Base-by-base conservation (phyloP, 768 basidiomycete genomes). In the Mycena belliarum region DNA sequence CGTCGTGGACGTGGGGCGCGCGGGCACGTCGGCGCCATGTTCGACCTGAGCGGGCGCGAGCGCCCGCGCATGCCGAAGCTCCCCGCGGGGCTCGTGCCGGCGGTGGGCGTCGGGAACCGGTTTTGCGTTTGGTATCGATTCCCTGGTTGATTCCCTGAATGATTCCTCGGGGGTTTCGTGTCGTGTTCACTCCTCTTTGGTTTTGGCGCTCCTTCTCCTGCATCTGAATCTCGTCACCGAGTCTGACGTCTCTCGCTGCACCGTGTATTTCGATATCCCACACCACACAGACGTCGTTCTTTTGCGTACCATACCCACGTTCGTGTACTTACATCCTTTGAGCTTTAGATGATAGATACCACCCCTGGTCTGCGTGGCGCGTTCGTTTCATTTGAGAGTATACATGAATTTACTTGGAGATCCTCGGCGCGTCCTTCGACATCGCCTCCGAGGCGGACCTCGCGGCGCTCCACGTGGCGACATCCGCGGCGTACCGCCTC, bases 1-100 rank as follows among this genome's bases (percentile, higher is more conserved):
- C 60, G 72, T 86, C 51, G 55, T 86, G 66, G 84, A 86, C 60
- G 68, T 72, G 21, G 79, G 81, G 29, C 76, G 77, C 69, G 85
- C 48, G 65, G 72, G 57, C 70, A 79, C 29, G 81, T 87, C 16
- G 81, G 80, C 66, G 78, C 71, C 50, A 80, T 85, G 80, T 77
- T 80, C 65, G 76, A 74, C 48, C 68, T 71, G 33, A 70, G 67
- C 47, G 75, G 75, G 28, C 64, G 71, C 54, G 75, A 75, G 56
- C 64, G 68, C 16, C 80, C 80, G 32, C 80, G 80, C 29, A 79
- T 82, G 32, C 81, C 80, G 10, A 73, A 70, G 63, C 57, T 80
- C 33, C 76, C 77, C 29, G 69, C 72, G 25, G 71, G 65, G 23
- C 71, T 72, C n/a, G 6, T 59, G 3, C 37, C 48, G 4, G 49